phyloP scores from a whole-genome alignment of 2,329 filamentous ascomycete genomes.

The Apiospora arundinis region DNA sequence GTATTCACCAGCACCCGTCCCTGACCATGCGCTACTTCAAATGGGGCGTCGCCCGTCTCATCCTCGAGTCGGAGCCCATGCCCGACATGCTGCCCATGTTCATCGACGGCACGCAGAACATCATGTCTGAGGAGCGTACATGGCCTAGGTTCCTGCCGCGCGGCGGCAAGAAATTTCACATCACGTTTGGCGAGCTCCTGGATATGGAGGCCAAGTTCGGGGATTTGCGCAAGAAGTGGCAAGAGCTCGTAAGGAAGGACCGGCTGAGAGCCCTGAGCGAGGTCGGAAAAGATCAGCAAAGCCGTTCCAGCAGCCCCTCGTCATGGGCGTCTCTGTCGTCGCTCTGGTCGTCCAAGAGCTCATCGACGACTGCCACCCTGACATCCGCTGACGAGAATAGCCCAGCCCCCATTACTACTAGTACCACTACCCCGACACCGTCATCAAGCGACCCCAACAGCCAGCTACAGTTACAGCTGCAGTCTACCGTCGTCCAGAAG shows the following conservation, averaged over 20 bases:
- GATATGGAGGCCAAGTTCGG: slow-evolving; percentile 79
- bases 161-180: slow-evolving; percentile 69
- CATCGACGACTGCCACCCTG: neutral
- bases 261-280: slow-evolving; percentile 46
- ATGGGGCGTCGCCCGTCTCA: slow-evolving; percentile 91
- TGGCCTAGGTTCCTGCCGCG: slow-evolving; percentile 86
- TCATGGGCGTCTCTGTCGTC: slow-evolving; percentile 1
- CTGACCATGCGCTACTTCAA: slow-evolving; percentile 94
- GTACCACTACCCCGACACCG: neutral
- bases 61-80: slow-evolving; percentile 85
- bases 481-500: neutral
- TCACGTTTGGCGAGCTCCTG: slow-evolving; percentile 81
- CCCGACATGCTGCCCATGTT: slow-evolving; percentile 94
- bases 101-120: slow-evolving; percentile 84
- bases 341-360: neutral
- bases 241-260: slow-evolving; percentile 64
- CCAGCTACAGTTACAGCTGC: neutral
- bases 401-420: neutral
- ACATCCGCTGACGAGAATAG: neutral
- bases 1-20: slow-evolving; percentile 84
- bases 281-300: neutral
- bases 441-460: neutral
- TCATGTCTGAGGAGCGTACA: slow-evolving; percentile 84
- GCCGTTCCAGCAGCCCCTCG: neutral
- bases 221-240: slow-evolving; percentile 78